Base-by-base conservation (phyloP, 73 alveolate species). In the Symbiodinium natans region DNA sequence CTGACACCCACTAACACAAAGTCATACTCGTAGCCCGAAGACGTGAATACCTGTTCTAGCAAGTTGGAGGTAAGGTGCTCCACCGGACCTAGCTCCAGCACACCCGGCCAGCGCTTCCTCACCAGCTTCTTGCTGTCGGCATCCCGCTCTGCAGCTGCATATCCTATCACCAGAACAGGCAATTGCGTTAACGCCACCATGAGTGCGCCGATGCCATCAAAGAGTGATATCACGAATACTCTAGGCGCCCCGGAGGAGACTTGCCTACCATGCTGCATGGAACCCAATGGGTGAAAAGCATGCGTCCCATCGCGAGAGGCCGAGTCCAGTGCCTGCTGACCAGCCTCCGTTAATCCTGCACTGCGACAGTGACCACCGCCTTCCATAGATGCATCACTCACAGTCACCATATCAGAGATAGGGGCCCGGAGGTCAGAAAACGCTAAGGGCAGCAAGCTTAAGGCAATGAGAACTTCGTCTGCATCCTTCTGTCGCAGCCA, bases 181-280 rank as follows among this genome's bases (percentile, higher is more conserved):
- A 85, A 33, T 17, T 82, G 27, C 21, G 74, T 17, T 2, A 85
- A 75, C 9, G 56, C 82, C 17, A 48, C 52, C 39, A 10, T 33
- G 36, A 34, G 27, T 36, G 93, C 93, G n/a, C 48, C 93, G 5
- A 85, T 34, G 6, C 82, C 93, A 46, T 85, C 93, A 46, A 48
- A 46, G 11, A 85, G 25, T 3, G 93, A 85, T 10, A 85, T 56
- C 43, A 48, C 82, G 2, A 85, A n/a, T 2, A 85, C n/a, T 6
- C 93, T 27, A 2, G 93, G 93, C 34, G 82, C 93, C 33, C 74
- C 46, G 17, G 82, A n/a, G n/a, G n/a, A n/a, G n/a, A n/a, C n/a
- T n/a, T n/a, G 0, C 33, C 33, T 3, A 1, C n/a, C 3, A 1
- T 7, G 9, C 29, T 23, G 40, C 68, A 82, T 39, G 9, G 38